These are phyloP conservation scores for Eutypa lata DNA, from an alignment of 2,329 filamentous ascomycete genomes.

Conservation along the genomic window DNA sequence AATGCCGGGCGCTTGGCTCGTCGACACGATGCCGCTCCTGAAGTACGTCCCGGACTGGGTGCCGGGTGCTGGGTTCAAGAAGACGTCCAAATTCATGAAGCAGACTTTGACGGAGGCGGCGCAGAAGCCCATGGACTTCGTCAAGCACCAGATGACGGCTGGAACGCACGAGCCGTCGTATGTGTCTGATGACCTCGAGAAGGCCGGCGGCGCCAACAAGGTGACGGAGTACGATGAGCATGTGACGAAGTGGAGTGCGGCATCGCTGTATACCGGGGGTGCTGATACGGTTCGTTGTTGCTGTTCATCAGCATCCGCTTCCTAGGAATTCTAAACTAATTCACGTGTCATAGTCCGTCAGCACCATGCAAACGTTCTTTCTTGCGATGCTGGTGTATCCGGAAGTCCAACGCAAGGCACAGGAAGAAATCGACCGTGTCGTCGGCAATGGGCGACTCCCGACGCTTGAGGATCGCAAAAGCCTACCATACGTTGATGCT, in stretches of 20 bases:
- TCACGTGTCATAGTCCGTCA: not conserved
- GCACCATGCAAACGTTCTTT: slow-evolving; percentile 14
- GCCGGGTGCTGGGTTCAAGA: slow-evolving; percentile 6
- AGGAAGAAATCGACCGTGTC: slow-evolving; percentile 43
- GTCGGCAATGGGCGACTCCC: slow-evolving; percentile 44
- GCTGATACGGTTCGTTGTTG: not conserved
- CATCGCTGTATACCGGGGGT: slow-evolving; percentile 1
- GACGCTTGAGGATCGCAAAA: slow-evolving; percentile 39
- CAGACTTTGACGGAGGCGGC: not conserved
- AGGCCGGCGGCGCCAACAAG: not conserved
- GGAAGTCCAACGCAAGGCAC: slow-evolving; percentile 43
- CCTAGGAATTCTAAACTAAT: not conserved
- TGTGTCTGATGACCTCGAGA: not conserved
- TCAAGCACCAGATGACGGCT: slow-evolving; percentile 1
- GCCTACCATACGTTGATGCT: slow-evolving; percentile 41
- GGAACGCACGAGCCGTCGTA: slow-evolving; percentile 3
- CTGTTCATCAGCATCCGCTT: not conserved
- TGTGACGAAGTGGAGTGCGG: slow-evolving; percentile 4
- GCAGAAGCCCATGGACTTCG: slow-evolving; percentile 4
- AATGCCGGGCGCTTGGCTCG: not conserved
- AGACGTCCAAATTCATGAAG: slow-evolving; percentile 1
- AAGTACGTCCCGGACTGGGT: slow-evolving; percentile 8
- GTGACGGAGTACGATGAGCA: not conserved
- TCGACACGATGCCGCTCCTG: slow-evolving; percentile 2
- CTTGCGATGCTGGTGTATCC: slow-evolving; percentile 41